Evolutionary conservation across 192 early-diverging fungal species (phyloP), one percentile per base, ranked within the genome.

Genomic region (Chytriomyces sp.): DNA sequence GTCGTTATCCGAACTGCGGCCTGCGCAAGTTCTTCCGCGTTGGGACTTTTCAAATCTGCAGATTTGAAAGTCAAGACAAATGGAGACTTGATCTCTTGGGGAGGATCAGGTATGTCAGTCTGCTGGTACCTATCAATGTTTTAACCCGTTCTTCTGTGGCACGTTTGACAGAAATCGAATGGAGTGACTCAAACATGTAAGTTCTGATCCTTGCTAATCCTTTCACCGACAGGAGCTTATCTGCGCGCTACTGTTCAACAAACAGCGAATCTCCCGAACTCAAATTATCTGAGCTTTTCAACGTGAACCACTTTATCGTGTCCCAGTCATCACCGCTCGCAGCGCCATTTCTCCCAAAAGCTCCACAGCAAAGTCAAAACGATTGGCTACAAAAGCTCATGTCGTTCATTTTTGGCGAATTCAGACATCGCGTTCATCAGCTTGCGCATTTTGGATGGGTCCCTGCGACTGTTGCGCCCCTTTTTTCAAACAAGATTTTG

Each of bases 231-330:
- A 3, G 0, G 53, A 57, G 20, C 13, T 57, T 18, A 20, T 1
- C 20, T 57, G 53, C 11, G 53, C 13, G 3, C 79, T 77, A n/a
- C 60, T 3, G 3, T 11, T 11, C 53, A 18, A 57, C 11, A 77
- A 7, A 73, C 70, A 82, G 89, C 77, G 90, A 93, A 62, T 85
- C 91, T 6, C 90, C 50, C 23, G 76, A 92, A 44, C 72, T 80
- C n/a, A 81, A 91, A 59, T 80, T 94, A 24, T 86, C 92, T 0
- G 92, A 93, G 76, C 82, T 93, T 11, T 94, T 95, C 69, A 94
- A 95, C 69, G 92, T 93, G 18, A 95, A 95, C 77, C 92, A 95
- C 67, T 92, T 92, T 75, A 94, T 95, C 64, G 85, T 94, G 3
- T 94, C 92, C 1, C 89, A 94, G 81, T 92, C 93, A 11, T 90